Evolutionary conservation across 495 filamentous ascomycete species (phyloP), one percentile per base, ranked within the genome.

Genomic region (Astrothelium subdiscretum): DNA sequence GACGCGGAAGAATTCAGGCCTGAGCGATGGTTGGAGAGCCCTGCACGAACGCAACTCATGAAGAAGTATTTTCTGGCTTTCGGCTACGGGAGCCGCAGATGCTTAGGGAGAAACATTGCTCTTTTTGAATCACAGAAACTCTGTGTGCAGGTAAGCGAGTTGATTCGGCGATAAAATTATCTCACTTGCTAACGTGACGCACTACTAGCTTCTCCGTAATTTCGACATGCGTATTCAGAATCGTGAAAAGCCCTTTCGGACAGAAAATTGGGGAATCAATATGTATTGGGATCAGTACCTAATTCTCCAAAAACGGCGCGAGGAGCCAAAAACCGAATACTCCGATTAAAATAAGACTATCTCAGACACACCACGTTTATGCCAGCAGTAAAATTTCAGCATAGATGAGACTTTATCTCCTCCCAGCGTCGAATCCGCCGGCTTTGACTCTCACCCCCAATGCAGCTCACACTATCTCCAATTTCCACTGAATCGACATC

Each of bases 1-100:
- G 73, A 75, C 62, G 72, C 72, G 26, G 65, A 69, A 13, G 66
- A 67, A 27, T 76, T 69, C 72, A 58, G 42, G 32, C 72, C 73
- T 2, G 74, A 75, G 68, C 68, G 74, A 31, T 76, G 73, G 73
- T 42, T 67, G n/a, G 67, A 69, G 20, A 62, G 66, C 52, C 58
- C 64, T 12, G 62, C 24, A 8, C 64, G 0, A 5, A 15, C 13
- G 10, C 12, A 20, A 48, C 43, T 18, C 12, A 38, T 38, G 35
- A 48, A 22, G 20, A 22, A 48, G 5, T 12, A 1, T 15, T 5
- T 18, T 15, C n/a, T 48, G 12, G 43, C 43, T 15, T 48, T 48
- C n/a, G 2, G 43, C 13, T 22, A 48, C 20, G 43, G 43, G n/a
- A 22, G 13, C 5, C 43, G 43, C 43, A 5, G 12, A 18, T 48